Evolutionary conservation across 2,329 filamentous ascomycete species (phyloP), one percentile per base, ranked within the genome.

Genomic region (Epichloe sibirici): DNA sequence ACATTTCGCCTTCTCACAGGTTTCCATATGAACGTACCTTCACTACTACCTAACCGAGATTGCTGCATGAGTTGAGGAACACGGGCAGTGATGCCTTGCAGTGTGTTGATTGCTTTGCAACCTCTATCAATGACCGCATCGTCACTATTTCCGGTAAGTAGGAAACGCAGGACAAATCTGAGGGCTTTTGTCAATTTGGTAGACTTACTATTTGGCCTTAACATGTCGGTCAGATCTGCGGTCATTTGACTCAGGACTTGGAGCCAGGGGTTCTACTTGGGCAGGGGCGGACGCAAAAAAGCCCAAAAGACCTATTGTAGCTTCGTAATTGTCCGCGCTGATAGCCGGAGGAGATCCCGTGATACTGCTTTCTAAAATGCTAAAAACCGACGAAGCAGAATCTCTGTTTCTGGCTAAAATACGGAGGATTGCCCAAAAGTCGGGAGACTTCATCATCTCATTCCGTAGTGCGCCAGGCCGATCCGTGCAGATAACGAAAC

Each of bases 321-420:
- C 84, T 64, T 96, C 90, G 62, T 97, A 98, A 61, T 98, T 98
- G 64, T 97, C 93, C 25, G 90, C 88, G 55, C 90, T 91, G 49
- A 98, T 87, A 5, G 90, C 86, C 13, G 87, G 83, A 17, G 85
- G 85, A n/a, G 81, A 77, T 13, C 85, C 85, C 12, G 78, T 79
- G 2, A 89, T 82, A 28, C 90, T 82, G 51, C 79, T 82, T 63
- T 93, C 86, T 0, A 96, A 75, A n/a, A 97, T 86, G 51, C 86
- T 82, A 65, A 97, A 97, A 0, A 95, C 90, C 15, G 84, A 76
- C 0, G 83, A 76, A 2, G 89, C 86, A 28, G 86, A 84, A 51
- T 88, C 83, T 3, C 81, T 71, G 56, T 85, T 79, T 25, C 76
- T 74, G 46, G 88, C 82, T 17, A 98, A 73, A 35, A 82, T 79